Evolutionary conservation across 805 yeast species (phyloP), one percentile per base, ranked within the genome.

Genomic region (Pichia occidentalis): DNA sequence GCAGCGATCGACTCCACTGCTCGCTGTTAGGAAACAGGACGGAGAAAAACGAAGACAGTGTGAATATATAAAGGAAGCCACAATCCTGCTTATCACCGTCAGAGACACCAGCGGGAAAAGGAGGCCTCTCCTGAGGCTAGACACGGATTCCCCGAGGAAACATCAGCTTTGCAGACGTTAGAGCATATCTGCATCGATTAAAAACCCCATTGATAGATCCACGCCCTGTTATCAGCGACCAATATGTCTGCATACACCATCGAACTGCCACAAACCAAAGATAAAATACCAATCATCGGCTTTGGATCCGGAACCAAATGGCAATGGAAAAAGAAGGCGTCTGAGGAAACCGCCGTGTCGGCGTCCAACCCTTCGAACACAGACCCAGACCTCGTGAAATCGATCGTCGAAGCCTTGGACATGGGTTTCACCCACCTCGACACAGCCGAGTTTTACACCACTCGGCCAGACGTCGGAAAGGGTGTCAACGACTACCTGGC

Each of bases 241-340:
- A n/a, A n/a, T n/a, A n/a, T n/a, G n/a, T n/a, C n/a, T n/a, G 4
- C 14, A 7, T 7, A 31, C 36, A 24, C 66, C 52, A 24, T 67
- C 51, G 18, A 37, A 5, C 34, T 49, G n/a, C 51, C 52, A 24
- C 20, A 36, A 9, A 39, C 48, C 17, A 42, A 44, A 2, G 43
- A 37, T 26, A 29, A 36, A 14, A 46, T 53, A 23, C 56, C 57
- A 23, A 39, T 46, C 29, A 23, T 53, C 8, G 59, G 55, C 4
- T 71, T 70, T 30, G 80, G 80, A 3, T 60, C 77, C 4, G 80
- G 80, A n/a, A 75, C 80, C 39, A 68, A 69, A 49, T 75, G 80
- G 80, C 64, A 54, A 48, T 57, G 47, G 61, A 63, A 56, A 29
- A 59, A 59, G 49, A 54, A 54, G 36, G 51, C 50, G 18, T 25